Evolutionary conservation across 2,329 filamentous ascomycete genomes (phyloP), one percentile per base, ranked within the genome.

Genomic region (Diaporthe humulicola): DNA sequence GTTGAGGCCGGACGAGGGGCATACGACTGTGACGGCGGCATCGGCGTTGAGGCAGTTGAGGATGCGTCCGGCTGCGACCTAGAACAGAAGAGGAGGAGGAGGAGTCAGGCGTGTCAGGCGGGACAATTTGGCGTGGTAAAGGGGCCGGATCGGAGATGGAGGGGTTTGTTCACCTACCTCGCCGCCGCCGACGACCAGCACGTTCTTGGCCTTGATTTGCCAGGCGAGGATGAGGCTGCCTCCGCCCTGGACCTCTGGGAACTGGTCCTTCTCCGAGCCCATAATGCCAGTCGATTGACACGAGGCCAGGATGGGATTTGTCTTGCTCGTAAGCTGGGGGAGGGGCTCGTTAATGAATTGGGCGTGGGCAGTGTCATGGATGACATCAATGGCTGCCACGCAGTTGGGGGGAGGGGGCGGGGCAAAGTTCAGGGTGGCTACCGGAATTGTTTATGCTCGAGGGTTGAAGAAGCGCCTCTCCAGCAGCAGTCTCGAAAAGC

Each of bases 11-110:
- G 92, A 87, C 69, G 90, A 85, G 1, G 97, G 97, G 76, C 93
- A 95, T 38, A 98, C 91, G 76, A 98, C 92, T 28, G 93, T 96
- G 73, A 99, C 94, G 82, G 91, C 90, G 81, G 96, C 97, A 81
- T 98, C 96, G 84, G 97, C 97, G 82, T 98, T 97, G 85, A 98
- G 95, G 76, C 96, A 93, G 85, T 98, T 95, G 76, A 98, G 89
- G 80, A 99, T 98, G 76, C 97, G 95, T 73, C 96, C 96, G 73
- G 97, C 96, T 75, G 97, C 97, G 78, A 99, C 97, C 97, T 98
- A 83, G n/a, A n/a, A 74, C 22, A 38, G 30, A 10, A 30, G 33
- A 60, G 60, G 78, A 77, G 77, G 69, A 36, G 42, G 38, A 30
- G n/a, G 14, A 38, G 58, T 48, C 52, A 38, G 30, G 28, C 8